Evolutionary conservation across 2,329 filamentous ascomycete species (phyloP).

Genomic region (Colletotrichum magnum): DNA sequence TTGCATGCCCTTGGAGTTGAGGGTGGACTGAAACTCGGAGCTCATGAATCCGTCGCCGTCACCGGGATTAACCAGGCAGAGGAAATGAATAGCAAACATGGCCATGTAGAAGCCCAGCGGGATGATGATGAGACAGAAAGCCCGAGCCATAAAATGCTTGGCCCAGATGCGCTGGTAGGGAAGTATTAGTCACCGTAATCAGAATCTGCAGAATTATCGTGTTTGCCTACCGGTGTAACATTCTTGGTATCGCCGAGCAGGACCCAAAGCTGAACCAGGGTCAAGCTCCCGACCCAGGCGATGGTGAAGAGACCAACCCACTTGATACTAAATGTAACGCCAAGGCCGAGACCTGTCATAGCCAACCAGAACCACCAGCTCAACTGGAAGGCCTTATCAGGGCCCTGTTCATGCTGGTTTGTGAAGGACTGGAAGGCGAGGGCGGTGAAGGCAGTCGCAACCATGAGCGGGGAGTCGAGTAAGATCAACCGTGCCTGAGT

Average conservation of each 20-base stretch:
- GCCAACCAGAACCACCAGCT: slow-evolving; percentile 99
- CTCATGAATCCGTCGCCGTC: slow-evolving; percentile 99
- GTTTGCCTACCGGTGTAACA: slow-evolving; percentile 77
- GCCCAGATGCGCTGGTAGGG: slow-evolving; percentile 78
- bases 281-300: slow-evolving; percentile 95
- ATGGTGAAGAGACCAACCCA: slow-evolving; percentile 99
- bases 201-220: not conserved
- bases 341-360: slow-evolving; percentile 87
- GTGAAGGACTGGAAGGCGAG: slow-evolving; percentile 93
- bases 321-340: slow-evolving; percentile 94
- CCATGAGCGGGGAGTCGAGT: slow-evolving; percentile 93
- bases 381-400: slow-evolving; percentile 86
- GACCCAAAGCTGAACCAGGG: slow-evolving; percentile 93
- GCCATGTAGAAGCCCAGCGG: slow-evolving; percentile 92
- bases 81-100: slow-evolving; percentile 98
- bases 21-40: slow-evolving; percentile 96
- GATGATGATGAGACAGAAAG: slow-evolving; percentile 92
- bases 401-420: slow-evolving; percentile 96
- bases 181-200: slow-evolving; percentile 38
- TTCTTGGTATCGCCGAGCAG: slow-evolving; percentile 90
- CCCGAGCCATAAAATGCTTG: slow-evolving; percentile 93
- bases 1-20: slow-evolving; percentile 97
- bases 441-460: slow-evolving; percentile 92
- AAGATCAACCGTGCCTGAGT: slow-evolving; percentile 97
- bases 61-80: slow-evolving; percentile 92